These are phyloP conservation scores for Pilaira anomala DNA, from an alignment of 192 early-diverging fungal species.

Conservation along the genomic window DNA sequence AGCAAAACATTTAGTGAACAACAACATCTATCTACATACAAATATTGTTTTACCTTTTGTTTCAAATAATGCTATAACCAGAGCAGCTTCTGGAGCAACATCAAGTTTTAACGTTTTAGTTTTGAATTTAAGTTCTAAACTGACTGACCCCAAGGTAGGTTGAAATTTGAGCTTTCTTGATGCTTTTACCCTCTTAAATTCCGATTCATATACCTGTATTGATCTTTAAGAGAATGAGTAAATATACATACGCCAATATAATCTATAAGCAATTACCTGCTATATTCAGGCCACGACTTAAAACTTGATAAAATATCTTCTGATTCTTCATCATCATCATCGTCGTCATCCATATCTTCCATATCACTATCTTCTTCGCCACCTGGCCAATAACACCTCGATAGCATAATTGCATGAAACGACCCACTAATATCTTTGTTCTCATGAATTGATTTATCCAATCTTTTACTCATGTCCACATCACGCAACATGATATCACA, in stretches of 20 bases:
- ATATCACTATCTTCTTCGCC: conserved; percentile 9
- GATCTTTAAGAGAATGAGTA: conserved; percentile 5
- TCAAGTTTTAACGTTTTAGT: background rate
- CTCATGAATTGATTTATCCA: conserved; percentile 16
- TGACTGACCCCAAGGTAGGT: conserved; percentile 18
- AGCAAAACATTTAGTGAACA: background rate
- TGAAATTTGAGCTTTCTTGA: conserved; percentile 10
- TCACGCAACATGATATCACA: conserved; percentile 25
- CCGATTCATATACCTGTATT: background rate
- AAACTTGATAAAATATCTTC: background rate
- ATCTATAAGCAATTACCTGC: background rate
- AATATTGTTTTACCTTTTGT: conserved; percentile 30
- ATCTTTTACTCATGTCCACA: conserved; percentile 4
- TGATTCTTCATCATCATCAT: no score
- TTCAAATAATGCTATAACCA: conserved; percentile 13
- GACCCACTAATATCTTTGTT: background rate
- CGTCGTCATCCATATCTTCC: background rate
- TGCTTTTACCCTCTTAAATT: conserved; percentile 8
- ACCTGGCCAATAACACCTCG: conserved; percentile 16
- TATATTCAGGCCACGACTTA: background rate
- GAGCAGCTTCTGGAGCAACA: conserved; percentile 7
- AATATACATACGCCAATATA: background rate
- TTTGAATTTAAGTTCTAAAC: conserved; percentile 16
- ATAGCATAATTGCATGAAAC: conserved; percentile 13
- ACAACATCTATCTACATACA: no score